Evolutionary conservation across 2,329 filamentous ascomycete genomes (phyloP).

Genomic region (Diatrype stigma): DNA sequence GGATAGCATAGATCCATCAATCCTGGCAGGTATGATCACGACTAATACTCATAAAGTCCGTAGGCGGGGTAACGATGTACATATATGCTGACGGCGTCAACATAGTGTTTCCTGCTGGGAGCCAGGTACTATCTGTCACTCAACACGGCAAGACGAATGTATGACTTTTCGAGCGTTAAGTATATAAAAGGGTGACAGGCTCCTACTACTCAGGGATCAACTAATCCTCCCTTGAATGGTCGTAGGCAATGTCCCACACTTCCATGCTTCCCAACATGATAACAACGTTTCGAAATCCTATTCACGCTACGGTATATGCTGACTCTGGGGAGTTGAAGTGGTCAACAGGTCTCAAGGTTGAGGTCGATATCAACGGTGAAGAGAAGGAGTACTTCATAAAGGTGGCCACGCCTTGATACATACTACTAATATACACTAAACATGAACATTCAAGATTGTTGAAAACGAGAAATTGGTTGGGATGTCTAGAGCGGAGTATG

Average conservation of each 20-base stretch:
- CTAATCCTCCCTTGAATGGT: too few relatives aligned
- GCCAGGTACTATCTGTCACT: neutral
- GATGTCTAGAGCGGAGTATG: slow-evolving; percentile 21
- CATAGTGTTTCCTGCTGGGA: neutral
- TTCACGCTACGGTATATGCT: neutral
- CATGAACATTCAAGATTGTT: slow-evolving; percentile 8
- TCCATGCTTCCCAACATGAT: too few relatives aligned
- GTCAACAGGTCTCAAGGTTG: slow-evolving; percentile 4
- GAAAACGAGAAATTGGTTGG: slow-evolving; percentile 10
- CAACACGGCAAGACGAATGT: neutral
- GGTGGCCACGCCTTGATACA: neutral
- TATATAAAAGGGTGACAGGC: too few relatives aligned
- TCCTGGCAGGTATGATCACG: neutral
- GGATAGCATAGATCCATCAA: neutral
- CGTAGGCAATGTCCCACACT: too few relatives aligned
- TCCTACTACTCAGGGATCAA: too few relatives aligned
- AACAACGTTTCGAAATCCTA: neutral
- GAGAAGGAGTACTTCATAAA: slow-evolving; percentile 13
- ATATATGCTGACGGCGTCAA: neutral
- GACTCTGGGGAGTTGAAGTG: neutral
- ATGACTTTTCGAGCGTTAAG: too few relatives aligned
- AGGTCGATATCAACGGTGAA: slow-evolving; percentile 4
- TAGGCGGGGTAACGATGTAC: too few relatives aligned
- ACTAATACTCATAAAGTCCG: too few relatives aligned
- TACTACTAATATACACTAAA: neutral